These are phyloP conservation scores for Neocallimastix lanati DNA, from an alignment of 192 early-diverging fungal species.

Conservation along the genomic window DNA sequence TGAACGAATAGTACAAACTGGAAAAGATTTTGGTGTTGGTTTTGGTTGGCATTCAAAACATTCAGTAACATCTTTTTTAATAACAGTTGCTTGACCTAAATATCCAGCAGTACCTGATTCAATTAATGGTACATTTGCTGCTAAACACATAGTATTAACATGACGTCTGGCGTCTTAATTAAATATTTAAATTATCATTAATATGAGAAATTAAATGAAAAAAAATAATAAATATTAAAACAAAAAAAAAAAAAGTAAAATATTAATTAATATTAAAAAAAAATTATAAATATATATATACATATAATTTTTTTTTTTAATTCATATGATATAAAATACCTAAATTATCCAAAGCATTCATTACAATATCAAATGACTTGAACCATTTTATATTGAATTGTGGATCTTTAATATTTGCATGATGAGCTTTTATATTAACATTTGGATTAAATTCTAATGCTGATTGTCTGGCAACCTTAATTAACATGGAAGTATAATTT, in stretches of 20 bases:
- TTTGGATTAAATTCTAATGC: slow-evolving; percentile 72
- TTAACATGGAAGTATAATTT: no score
- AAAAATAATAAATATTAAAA: neutral
- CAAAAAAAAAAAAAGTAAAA: no score
- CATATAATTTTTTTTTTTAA: no score
- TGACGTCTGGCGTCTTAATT: slow-evolving; percentile 64
- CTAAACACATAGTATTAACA: slow-evolving; percentile 91
- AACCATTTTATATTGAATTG: slow-evolving; percentile 81
- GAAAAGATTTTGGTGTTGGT: slow-evolving; percentile 66
- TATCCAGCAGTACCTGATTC: slow-evolving; percentile 95
- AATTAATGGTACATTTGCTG: slow-evolving; percentile 73
- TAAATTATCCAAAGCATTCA: slow-evolving; percentile 94
- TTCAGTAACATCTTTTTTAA: slow-evolving; percentile 54
- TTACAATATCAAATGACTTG: slow-evolving; percentile 64
- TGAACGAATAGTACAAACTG: slow-evolving; percentile 92
- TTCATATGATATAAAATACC: slow-evolving; percentile 25
- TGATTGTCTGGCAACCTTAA: slow-evolving; percentile 60
- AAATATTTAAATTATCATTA: no score
- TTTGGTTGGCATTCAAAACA: slow-evolving; percentile 93
- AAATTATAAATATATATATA: no score
- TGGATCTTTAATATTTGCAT: slow-evolving; percentile 75
- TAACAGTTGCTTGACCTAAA: slow-evolving; percentile 74
- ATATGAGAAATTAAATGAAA: no score
- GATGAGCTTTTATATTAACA: slow-evolving; percentile 51
- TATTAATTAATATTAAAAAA: neutral